A percentile compares a stretch with the other conserved stretches of the same genome.
Conservation (phyloP, 805 yeast species). For the Martiniozyma abietophila region DNA sequence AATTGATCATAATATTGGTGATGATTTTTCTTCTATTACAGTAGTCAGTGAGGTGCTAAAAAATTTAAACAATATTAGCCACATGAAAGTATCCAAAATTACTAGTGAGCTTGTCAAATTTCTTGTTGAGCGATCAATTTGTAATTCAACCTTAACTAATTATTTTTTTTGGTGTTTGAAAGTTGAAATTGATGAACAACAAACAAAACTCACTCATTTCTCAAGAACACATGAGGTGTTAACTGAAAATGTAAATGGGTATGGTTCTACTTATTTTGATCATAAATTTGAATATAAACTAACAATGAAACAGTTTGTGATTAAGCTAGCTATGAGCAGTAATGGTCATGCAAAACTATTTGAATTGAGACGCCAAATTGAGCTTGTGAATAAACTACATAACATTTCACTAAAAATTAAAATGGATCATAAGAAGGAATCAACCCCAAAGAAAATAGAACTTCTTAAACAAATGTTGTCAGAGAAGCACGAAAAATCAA, state of each 20-base stretch:
- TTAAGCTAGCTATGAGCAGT: constrained; percentile 16
- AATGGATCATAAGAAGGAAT: constrained; percentile 48
- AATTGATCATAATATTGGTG: constrained; percentile 18
- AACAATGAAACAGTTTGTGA: constrained; percentile 24
- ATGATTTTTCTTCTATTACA: constrained; percentile 13
- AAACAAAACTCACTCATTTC: no score
- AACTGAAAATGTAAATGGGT: not conserved
- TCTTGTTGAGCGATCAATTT: constrained; percentile 60
- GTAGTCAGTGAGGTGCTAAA: constrained; percentile 20
- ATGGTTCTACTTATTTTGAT: no score
- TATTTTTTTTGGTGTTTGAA: constrained; percentile 87
- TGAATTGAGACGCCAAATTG: constrained; percentile 42
- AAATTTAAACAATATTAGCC: constrained; percentile 12
- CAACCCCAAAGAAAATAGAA: constrained; percentile 70
- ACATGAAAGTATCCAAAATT: constrained; percentile 15
- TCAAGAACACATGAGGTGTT: not conserved
- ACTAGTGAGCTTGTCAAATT: constrained; percentile 64
- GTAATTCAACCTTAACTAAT: constrained; percentile 62
- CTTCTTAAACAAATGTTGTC: constrained; percentile 48
- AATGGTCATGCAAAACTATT: constrained; percentile 23
- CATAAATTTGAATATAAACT: constrained; percentile 13
- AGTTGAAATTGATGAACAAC: constrained; percentile 73
- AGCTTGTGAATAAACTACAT: constrained; percentile 57
- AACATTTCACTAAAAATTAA: constrained; percentile 58
- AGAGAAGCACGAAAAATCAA: constrained; percentile 37